phyloP scores from a whole-genome alignment of 257 asterid species.

The Penstemon davidsonii region DNA sequence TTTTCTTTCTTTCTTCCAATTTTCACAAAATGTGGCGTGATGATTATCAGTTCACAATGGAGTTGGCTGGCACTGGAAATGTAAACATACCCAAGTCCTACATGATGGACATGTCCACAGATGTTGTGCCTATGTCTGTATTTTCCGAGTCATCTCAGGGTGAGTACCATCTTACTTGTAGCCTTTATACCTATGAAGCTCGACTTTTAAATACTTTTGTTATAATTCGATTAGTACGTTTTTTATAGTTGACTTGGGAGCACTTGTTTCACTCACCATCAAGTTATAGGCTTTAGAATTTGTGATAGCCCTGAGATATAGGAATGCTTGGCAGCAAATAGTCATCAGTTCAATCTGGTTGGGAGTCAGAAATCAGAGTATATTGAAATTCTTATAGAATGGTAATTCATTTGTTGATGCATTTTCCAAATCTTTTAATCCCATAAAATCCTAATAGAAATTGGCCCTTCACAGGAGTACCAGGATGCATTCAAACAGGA shows the following conservation, averaged over 20 bases:
- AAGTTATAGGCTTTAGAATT: constrained; percentile 4
- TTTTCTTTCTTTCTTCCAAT: constrained; percentile 21
- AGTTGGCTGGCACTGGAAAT: constrained; percentile 58
- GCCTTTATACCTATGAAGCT: neutral
- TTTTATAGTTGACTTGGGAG: neutral
- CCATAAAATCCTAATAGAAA: neutral
- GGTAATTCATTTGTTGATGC: neutral
- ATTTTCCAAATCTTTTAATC: neutral
- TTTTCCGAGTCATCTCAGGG: constrained; percentile 85
- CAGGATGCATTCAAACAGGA: neutral
- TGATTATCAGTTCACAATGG: constrained; percentile 77
- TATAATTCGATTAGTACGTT: neutral
- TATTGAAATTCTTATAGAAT: neutral
- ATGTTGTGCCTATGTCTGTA: constrained; percentile 79
- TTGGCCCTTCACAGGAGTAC: neutral
- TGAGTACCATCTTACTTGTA: constrained; percentile 21
- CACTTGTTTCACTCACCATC: neutral
- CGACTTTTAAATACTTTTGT: neutral
- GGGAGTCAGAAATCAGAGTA: neutral
- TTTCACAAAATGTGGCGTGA: constrained; percentile 26
- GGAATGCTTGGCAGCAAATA: neutral
- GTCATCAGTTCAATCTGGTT: neutral
- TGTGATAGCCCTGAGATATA: neutral
- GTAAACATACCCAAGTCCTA: constrained; percentile 60
- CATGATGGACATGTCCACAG: constrained; percentile 88